Base-by-base conservation (phyloP, 2,329 filamentous ascomycete species). In the Calonectria henricotiae region DNA sequence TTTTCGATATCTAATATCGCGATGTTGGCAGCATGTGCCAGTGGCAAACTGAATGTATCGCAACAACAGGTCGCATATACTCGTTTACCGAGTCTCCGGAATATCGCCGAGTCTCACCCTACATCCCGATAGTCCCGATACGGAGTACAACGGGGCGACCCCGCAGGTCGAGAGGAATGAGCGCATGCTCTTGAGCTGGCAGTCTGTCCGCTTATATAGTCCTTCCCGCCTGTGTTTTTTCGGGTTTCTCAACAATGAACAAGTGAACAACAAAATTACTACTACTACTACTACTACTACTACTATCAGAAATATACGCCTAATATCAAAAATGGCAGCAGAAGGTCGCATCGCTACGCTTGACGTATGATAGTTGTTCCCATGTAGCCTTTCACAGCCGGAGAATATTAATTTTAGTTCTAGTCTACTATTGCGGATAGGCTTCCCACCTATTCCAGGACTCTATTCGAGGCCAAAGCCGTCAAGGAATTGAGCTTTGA, bases 401-500 rank as follows among this genome's bases (percentile, higher is more conserved):
- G 25, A n/a, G 11, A 15, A 17, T 69, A 39, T 69, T 75, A 43
- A 76, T 46, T n/a, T 75, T 68, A 76, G 20, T 46, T 61, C 9
- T 71, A 94, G 92, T 85, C 88, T 68, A 89, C 91, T 37, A 88
- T 94, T 72, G 86, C 89, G 70, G 88, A 90, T 73, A 88, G 90
- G 75, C 91, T 97, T 47, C 94, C 94, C 3, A 81, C 87, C 25
- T 91, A 93, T 75, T 92, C 93, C 12, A 86, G 89, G 72, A 89
- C 90, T 6, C 92, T 98, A 66, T 83, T 83, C 71, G 87, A 90
- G 41, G 94, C 93, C 74, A 98, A 98, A 84, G 91, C 94, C 60
- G 81, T 84, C 67, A 92, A 93, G 83, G 88, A 90, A 74, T 88
- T 97, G 41, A 93, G 88, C 77, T 98, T 98, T 80, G 93, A 94